Percentiles rank a stretch among this genome's conserved stretches.
These are phyloP conservation scores for Tulasnella calospora DNA, from an alignment of 768 basidiomycete species.

Conservation along the genomic window DNA sequence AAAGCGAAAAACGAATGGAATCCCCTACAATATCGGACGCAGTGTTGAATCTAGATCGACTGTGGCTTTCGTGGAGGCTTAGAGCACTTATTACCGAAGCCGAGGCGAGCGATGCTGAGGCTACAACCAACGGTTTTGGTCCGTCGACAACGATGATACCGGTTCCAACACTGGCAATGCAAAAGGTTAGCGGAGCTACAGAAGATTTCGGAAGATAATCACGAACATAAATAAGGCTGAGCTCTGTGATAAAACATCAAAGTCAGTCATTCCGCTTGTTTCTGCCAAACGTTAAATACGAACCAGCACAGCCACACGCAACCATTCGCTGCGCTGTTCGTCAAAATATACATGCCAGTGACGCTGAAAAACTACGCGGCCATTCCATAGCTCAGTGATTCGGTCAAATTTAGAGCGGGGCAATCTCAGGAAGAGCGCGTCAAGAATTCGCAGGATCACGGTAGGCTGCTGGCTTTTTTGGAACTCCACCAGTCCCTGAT, in stretches of 20 bases:
- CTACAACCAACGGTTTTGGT: neutral
- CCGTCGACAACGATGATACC: neutral
- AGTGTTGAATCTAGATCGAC: neutral
- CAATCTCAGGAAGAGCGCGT: neutral
- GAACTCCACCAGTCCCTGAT: neutral
- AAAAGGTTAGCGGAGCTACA: neutral
- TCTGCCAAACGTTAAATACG: neutral
- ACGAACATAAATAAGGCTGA: conserved; percentile 15
- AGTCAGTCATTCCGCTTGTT: neutral
- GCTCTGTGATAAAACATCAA: neutral
- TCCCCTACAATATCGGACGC: conserved; percentile 15
- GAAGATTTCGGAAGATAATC: neutral
- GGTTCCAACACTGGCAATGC: neutral
- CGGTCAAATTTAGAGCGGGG: neutral
- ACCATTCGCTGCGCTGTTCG: conserved; percentile 17
- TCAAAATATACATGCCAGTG: conserved; percentile 23
- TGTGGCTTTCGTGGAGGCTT: neutral
- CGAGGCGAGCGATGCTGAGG: neutral
- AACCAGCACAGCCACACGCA: neutral
- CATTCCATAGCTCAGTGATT: conserved; percentile 17
- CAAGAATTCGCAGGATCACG: neutral
- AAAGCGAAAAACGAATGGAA: too few species aligned
- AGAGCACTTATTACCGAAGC: neutral
- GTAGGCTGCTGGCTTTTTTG: neutral
- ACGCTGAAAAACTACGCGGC: conserved; percentile 19